Evolutionary conservation across 2,329 filamentous ascomycete species (phyloP), one percentile per base, ranked within the genome.

Genomic region (Raffaelea ambrosiae): DNA sequence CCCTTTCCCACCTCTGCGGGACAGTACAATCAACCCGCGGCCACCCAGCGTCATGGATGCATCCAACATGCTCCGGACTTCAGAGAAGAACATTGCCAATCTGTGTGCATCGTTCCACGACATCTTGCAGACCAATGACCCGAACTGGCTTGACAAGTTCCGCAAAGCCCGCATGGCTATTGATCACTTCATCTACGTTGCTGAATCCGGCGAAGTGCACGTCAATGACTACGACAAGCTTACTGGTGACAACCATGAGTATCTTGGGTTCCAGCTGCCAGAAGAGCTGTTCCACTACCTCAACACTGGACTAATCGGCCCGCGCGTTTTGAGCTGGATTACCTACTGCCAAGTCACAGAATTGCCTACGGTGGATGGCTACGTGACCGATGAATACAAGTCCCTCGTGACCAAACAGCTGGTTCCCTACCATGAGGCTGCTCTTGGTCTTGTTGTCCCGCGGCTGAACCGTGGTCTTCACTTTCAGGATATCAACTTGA

Each of bases 201-300:
- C 83, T 31, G 75, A 80, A 47, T 79, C 79, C n/a, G 93, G 93
- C 38, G 81, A 84, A 58, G 77, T 95, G 44, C 77, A 79, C 51
- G 84, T 89, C 16, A 74, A 88, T 57, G 83, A 90, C 57, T 77
- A 74, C 47, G 84, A 87, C 8, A 74, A 80, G 47, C 77, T 89
- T 19, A 90, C 93, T 2, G 77, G 77, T 41, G 90, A 97, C 61
- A 83, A 93, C 55, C 87, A 94, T 61, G 84, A 91, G 59, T 90
- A 96, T 61, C 79, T 96, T 52, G 89, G 89, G n/a, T 79, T 94
- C 50, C 85, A 90, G 51, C 73, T 98, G 5, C 89, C 93, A 0
- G 82, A 89, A 38, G 93, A 98, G 65, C 73, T 97, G 18, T 90
- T 91, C 62, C 86, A 88, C 64, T 97, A 97, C 63, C 74, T 96